Conservation (phyloP, 495 filamentous ascomycete species). For the Aspergillus nidulans region DNA sequence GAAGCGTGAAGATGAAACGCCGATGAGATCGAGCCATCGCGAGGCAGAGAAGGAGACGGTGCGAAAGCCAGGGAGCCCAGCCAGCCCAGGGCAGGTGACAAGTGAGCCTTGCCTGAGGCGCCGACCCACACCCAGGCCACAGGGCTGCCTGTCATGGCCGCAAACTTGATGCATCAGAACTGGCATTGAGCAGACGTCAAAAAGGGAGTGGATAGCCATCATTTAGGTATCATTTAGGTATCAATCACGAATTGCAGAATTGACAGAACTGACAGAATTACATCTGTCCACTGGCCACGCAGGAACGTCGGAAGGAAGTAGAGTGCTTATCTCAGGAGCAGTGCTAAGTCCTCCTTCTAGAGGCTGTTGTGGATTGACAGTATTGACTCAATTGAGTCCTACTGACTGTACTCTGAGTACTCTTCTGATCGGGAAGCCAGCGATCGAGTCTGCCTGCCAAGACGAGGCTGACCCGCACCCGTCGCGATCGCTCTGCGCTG, state of each 20-base stretch:
- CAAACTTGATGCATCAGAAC: no score
- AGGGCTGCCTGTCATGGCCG: background rate
- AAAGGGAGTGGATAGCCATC: no score
- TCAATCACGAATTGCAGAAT: no score
- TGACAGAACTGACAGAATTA: no score
- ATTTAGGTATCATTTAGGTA: no score
- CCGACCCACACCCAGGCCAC: background rate
- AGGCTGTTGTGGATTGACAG: no score
- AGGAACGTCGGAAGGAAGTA: slow-evolving; percentile 10
- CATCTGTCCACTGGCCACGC: no score
- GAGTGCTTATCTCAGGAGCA: slow-evolving; percentile 7
- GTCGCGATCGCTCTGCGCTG: background rate
- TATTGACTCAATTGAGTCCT: no score
- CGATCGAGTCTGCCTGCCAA: slow-evolving; percentile 7
- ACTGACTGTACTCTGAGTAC: background rate
- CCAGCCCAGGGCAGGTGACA: background rate
- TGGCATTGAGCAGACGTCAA: no score
- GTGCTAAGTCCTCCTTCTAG: background rate
- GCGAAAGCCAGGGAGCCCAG: no score
- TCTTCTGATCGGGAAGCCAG: background rate
- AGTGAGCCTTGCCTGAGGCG: background rate
- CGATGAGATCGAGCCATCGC: background rate
- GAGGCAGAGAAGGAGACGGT: no score
- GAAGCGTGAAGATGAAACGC: background rate
- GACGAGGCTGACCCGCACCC: slow-evolving; percentile 6